Evolutionary conservation across 2,329 filamentous ascomycete species (phyloP).

Genomic region (Cladorrhinum sp.): DNA sequence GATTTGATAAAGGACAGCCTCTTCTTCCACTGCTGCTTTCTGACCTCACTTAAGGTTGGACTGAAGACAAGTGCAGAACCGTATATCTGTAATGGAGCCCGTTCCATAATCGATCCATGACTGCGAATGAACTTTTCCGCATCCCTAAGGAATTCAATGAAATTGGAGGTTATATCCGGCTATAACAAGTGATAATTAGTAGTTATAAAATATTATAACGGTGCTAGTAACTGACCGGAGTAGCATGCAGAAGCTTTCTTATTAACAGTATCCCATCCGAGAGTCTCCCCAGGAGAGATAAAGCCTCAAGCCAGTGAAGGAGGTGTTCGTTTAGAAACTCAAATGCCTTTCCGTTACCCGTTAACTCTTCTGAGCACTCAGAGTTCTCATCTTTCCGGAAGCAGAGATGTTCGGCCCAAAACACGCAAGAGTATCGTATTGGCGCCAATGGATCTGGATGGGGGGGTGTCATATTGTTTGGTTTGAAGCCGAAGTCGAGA

Average conservation of each 20-base stretch:
- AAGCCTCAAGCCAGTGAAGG: slow-evolving; percentile 18
- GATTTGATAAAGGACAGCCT: slow-evolving; percentile 9
- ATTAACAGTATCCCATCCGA: slow-evolving; percentile 10
- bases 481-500: too few species aligned
- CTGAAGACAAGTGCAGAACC: slow-evolving; percentile 18
- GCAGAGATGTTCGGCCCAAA: too few species aligned
- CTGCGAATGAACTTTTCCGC: slow-evolving; percentile 14
- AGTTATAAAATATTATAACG: background rate
- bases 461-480: too few species aligned
- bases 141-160: slow-evolving; percentile 21
- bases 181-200: background rate
- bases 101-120: slow-evolving; percentile 13
- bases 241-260: slow-evolving; percentile 6
- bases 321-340: too few species aligned
- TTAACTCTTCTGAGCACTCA: too few species aligned
- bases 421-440: too few species aligned
- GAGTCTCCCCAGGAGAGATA: slow-evolving; percentile 9
- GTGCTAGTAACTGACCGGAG: slow-evolving; percentile 6
- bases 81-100: slow-evolving; percentile 16
- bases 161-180: background rate
- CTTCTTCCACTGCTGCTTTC: slow-evolving; percentile 4
- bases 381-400: too few species aligned
- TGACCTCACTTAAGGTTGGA: slow-evolving; percentile 14
- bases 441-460: too few species aligned
- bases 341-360: too few species aligned